phyloP scores from a whole-genome alignment of 2,329 filamentous ascomycete genomes.

The Hymenoscyphus fraxineus region DNA sequence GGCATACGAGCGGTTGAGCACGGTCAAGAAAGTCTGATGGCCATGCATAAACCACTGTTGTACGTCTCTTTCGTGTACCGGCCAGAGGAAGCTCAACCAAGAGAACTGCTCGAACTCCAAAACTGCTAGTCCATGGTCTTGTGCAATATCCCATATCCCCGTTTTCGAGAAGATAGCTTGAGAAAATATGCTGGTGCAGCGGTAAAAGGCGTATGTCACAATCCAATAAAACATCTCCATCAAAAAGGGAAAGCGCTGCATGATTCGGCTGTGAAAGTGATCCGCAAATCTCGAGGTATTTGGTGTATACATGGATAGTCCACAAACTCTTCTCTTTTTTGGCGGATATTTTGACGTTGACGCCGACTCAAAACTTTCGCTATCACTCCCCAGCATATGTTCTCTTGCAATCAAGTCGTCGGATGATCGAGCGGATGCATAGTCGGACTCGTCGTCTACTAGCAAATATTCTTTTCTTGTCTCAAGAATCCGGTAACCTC shows the following conservation, averaged over 20 bases:
- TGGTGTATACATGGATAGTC: conserved; percentile 48
- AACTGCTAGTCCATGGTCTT: conserved; percentile 52
- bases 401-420: conserved; percentile 31
- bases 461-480: conserved; percentile 19
- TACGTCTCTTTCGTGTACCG: conserved; percentile 48
- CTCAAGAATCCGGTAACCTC: conserved; percentile 28
- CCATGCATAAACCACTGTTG: conserved; percentile 55
- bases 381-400: conserved; percentile 25
- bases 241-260: conserved; percentile 63
- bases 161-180: conserved; percentile 37
- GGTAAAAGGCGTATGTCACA: conserved; percentile 42
- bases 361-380: conserved; percentile 24
- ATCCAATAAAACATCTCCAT: conserved; percentile 68
- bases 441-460: conserved; percentile 28
- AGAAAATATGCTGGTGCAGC: conserved; percentile 29
- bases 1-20: conserved; percentile 56
- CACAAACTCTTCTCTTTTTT: conserved; percentile 49
- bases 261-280: conserved; percentile 57
- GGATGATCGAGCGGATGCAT: conserved; percentile 28
- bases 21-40: conserved; percentile 49
- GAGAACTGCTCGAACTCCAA: conserved; percentile 52
- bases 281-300: conserved; percentile 59
- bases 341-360: conserved; percentile 37
- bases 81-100: conserved; percentile 48
- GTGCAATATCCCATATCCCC: conserved; percentile 51